These are phyloP conservation scores for Cucurbita ficifolia DNA, from an alignment of 306 rosid genomes.

Conservation along the genomic window DNA sequence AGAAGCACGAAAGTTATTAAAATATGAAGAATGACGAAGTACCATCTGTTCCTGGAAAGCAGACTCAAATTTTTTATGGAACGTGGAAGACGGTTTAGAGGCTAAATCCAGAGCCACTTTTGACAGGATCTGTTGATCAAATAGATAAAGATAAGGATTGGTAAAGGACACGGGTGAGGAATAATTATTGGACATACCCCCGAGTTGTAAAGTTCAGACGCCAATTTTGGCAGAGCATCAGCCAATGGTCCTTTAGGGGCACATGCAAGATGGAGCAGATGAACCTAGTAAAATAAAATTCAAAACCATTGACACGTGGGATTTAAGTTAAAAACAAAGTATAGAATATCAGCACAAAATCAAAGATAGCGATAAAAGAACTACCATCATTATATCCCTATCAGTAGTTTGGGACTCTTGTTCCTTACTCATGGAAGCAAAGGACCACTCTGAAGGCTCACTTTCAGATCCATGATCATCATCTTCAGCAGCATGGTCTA, in stretches of 20 bases:
- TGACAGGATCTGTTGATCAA: constrained; percentile 46
- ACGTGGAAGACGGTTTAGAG: constrained; percentile 42
- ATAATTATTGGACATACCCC: constrained; percentile 37
- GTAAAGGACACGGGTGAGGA: constrained; percentile 9
- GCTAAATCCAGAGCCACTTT: constrained; percentile 65
- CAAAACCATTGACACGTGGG: neutral
- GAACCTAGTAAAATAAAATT: constrained; percentile 46
- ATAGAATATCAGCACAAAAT: neutral
- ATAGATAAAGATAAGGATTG: constrained; percentile 26
- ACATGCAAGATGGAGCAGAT: constrained; percentile 72
- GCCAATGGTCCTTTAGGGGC: constrained; percentile 47
- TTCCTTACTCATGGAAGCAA: constrained; percentile 28
- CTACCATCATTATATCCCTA: constrained; percentile 70
- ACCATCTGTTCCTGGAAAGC: constrained; percentile 58
- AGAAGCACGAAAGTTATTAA: neutral
- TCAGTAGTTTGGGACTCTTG: constrained; percentile 42
- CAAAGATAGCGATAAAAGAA: constrained; percentile 1
- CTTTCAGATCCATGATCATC: constrained; percentile 26
- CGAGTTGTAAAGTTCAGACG: constrained; percentile 48
- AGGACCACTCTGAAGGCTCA: constrained; percentile 40
- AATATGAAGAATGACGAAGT: constrained; percentile 9
- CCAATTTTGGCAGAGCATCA: constrained; percentile 55
- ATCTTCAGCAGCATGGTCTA: constrained; percentile 26
- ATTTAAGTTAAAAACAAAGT: neutral
- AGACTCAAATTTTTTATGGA: constrained; percentile 48